phyloP scores from a whole-genome alignment of 1,284 basidiomycete species.

The Amylostereum chailletii region DNA sequence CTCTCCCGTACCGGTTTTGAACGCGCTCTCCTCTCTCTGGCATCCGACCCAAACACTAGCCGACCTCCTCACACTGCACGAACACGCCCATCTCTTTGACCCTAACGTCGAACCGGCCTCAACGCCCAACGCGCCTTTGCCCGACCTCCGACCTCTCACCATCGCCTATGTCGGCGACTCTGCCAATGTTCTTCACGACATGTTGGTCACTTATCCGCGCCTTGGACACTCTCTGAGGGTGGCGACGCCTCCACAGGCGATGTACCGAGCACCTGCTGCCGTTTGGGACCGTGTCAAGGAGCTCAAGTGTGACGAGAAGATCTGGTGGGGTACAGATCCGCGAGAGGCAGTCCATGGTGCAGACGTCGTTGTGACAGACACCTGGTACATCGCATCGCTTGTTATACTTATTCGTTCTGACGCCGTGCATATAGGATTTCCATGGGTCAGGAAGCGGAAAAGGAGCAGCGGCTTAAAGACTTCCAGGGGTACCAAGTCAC shows the following conservation, averaged over 20 bases:
- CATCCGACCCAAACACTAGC: conserved; percentile 96
- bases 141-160: conserved; percentile 59
- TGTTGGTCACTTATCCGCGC: conserved; percentile 91
- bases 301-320: conserved; percentile 61
- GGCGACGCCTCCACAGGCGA: conserved; percentile 59
- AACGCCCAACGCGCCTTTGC: conserved; percentile 20
- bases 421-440: conserved; percentile 63
- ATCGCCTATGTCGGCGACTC: conserved; percentile 93
- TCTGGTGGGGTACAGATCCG: conserved; percentile 75
- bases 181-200: conserved; percentile 95
- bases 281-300: conserved; percentile 77
- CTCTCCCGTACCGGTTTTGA: conserved; percentile 90
- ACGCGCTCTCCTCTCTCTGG: conserved; percentile 92
- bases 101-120: conserved; percentile 1
- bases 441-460: conserved; percentile 97
- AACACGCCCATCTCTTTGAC: conserved; percentile 52
- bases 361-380: conserved; percentile 93
- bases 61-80: conserved; percentile 86
- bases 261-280: conserved; percentile 68
- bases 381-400: conserved; percentile 53
- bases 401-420: neutral
- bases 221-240: conserved; percentile 84
- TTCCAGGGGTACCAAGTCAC: conserved; percentile 95
- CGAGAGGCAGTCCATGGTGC: conserved; percentile 83
- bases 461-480: conserved; percentile 79